Conservation (phyloP, 108 stramenopile species). For the Skeletonema menzelii region DNA sequence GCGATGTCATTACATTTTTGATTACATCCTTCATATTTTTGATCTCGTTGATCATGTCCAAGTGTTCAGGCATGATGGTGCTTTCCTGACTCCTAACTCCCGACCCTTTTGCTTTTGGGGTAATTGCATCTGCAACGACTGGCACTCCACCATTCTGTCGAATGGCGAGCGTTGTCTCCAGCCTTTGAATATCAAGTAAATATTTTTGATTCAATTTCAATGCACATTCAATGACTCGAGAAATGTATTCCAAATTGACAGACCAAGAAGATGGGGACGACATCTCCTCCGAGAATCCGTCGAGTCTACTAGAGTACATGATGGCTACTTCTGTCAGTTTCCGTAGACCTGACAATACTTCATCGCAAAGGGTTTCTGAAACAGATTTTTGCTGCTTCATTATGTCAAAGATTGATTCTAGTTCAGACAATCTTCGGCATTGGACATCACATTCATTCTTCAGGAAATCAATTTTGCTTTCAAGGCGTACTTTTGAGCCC, state of each 20-base stretch:
- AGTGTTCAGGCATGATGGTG: constrained; percentile 7
- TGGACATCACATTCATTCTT: constrained; percentile 26
- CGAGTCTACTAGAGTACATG: constrained; percentile 7
- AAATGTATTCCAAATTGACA: constrained; percentile 24
- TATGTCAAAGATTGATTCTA: constrained; percentile 11
- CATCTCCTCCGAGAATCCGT: constrained; percentile 7
- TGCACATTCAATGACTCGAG: constrained; percentile 18
- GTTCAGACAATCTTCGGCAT: constrained; percentile 10
- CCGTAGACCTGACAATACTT: constrained; percentile 16
- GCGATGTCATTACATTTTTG: constrained; percentile 15
- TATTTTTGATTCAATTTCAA: constrained; percentile 20
- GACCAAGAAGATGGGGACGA: constrained; percentile 25
- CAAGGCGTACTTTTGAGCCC: constrained; percentile 17
- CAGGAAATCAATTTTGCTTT: constrained; percentile 7
- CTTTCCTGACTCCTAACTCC: background rate
- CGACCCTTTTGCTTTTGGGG: constrained; percentile 31
- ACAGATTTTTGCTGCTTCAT: constrained; percentile 26
- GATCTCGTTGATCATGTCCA: constrained; percentile 25
- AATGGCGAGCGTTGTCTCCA: background rate
- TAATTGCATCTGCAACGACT: constrained; percentile 22
- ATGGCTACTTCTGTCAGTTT: constrained; percentile 14
- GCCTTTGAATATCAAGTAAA: constrained; percentile 8
- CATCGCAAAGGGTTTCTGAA: constrained; percentile 10
- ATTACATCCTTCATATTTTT: constrained; percentile 40
- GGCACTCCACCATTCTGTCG: background rate